A percentile compares a stretch with the other conserved stretches of the same genome.
Evolutionary conservation across 208 protist genomes (phyloP).

Genomic region (Acanthamoeba lenticulata): DNA sequence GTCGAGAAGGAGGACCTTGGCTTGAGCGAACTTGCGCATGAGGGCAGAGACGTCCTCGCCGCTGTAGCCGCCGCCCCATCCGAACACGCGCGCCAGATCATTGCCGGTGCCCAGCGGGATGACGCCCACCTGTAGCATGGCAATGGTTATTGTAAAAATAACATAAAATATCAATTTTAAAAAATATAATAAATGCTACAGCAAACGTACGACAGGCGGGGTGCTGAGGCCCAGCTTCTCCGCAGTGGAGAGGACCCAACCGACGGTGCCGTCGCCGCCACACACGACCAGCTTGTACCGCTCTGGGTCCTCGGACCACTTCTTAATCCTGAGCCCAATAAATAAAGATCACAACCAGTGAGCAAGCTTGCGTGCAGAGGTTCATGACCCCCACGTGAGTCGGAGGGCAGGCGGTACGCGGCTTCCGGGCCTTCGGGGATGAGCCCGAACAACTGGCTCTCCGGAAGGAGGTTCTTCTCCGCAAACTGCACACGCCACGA

Average conservation of each 20-base stretch:
- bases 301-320: conserved; percentile 27
- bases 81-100: conserved; percentile 50
- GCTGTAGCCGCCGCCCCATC: conserved; percentile 56
- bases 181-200: too few species aligned
- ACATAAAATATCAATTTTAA: background rate
- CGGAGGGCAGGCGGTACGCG: background rate
- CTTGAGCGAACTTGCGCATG: conserved; percentile 28
- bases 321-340: background rate
- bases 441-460: conserved; percentile 39
- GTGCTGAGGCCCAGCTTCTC: background rate
- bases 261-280: conserved; percentile 49
- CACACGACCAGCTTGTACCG: conserved; percentile 20
- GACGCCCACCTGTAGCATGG: conserved; percentile 13
- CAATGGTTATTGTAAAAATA: background rate
- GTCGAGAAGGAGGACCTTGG: background rate
- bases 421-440: conserved; percentile 37
- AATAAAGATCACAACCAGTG: background rate
- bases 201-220: background rate
- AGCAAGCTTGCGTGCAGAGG: background rate
- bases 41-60: background rate
- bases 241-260: conserved; percentile 24
- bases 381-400: background rate
- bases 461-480: background rate
- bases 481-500: background rate
- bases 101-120: conserved; percentile 63